These are phyloP conservation scores for Thermoascus crustaceus DNA, from an alignment of 2,329 filamentous ascomycete genomes.

Conservation along the genomic window DNA sequence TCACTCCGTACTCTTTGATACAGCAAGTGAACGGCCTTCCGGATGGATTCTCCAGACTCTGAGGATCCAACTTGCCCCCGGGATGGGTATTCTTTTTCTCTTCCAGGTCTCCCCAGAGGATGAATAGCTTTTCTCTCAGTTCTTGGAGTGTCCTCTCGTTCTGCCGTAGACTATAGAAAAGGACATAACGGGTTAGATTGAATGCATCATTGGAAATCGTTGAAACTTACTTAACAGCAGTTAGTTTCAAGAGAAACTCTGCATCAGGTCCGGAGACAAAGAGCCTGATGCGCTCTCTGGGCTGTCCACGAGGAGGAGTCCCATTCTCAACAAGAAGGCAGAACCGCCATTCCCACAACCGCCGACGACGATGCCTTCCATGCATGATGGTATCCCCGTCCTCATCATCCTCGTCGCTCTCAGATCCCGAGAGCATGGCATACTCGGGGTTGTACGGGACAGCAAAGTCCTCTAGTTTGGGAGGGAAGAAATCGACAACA, in stretches of 20 bases:
- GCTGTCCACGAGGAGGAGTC: conserved; percentile 24
- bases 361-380: background rate
- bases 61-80: conserved; percentile 10
- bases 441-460: conserved; percentile 42
- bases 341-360: conserved; percentile 76
- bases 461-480: conserved; percentile 63
- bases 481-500: conserved; percentile 75
- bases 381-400: conserved; percentile 7
- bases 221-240: conserved; percentile 47
- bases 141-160: conserved; percentile 41
- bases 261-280: conserved; percentile 56
- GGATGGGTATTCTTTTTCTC: conserved; percentile 51
- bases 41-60: conserved; percentile 23
- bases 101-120: conserved; percentile 79
- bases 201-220: background rate
- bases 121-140: conserved; percentile 63
- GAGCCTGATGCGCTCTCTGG: conserved; percentile 53
- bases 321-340: conserved; percentile 69
- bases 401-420: conserved; percentile 22
- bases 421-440: conserved; percentile 40
- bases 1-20: conserved; percentile 61
- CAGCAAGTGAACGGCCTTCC: conserved; percentile 62
- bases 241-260: conserved; percentile 47
- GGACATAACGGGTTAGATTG: conserved; percentile 3
- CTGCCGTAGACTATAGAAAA: conserved; percentile 45